These are phyloP conservation scores for Rubus parviflorus DNA, from an alignment of 306 rosid species.

Conservation along the genomic window DNA sequence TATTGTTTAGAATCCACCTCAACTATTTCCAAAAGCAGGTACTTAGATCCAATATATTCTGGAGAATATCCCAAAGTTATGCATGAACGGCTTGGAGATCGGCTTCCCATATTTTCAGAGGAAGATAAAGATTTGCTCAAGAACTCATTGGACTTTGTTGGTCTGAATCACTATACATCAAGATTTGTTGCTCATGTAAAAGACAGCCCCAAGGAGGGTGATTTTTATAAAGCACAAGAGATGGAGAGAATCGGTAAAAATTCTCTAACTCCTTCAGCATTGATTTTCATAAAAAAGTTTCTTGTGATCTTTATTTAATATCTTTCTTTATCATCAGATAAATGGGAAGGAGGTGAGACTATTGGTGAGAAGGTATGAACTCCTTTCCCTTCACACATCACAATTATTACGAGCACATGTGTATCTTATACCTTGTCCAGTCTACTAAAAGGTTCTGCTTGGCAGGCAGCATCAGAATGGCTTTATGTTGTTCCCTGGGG, in stretches of 20 bases:
- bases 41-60: constrained; percentile 62
- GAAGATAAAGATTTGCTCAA: constrained; percentile 64
- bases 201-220: constrained; percentile 36
- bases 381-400: neutral
- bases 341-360: constrained; percentile 78
- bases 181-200: constrained; percentile 69
- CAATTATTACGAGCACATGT: neutral
- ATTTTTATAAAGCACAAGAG: constrained; percentile 53
- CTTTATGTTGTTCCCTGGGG: constrained; percentile 99
- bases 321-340: constrained; percentile 47
- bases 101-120: constrained; percentile 79
- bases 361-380: constrained; percentile 82
- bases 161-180: constrained; percentile 85
- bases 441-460: constrained; percentile 25
- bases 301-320: constrained; percentile 24
- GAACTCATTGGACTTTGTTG: constrained; percentile 71
- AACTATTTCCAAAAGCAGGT: constrained; percentile 48
- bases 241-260: constrained; percentile 64
- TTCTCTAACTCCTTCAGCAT: neutral
- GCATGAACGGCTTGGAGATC: constrained; percentile 73
- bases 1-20: constrained; percentile 1
- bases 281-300: neutral
- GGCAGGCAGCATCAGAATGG: constrained; percentile 99
- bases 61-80: constrained; percentile 84
- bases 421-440: neutral